Conservation (phyloP, 108 stramenopile species). For the Chaetoceros muelleri region DNA sequence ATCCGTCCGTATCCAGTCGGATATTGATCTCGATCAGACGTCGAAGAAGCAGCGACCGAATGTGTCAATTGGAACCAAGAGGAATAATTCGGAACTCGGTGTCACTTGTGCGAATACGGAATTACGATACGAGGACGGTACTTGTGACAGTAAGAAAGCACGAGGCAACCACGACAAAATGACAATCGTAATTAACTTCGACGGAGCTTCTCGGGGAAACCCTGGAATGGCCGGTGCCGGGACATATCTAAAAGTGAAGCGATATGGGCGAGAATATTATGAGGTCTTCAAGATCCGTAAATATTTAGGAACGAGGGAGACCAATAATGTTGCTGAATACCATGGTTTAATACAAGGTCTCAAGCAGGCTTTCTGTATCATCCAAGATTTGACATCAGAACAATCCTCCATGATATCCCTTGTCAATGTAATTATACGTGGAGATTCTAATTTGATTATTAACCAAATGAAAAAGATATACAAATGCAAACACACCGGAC, state of each 20-base stretch:
- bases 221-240: slow-evolving; percentile 78
- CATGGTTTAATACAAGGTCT: slow-evolving; percentile 49
- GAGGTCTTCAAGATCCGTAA: slow-evolving; percentile 21
- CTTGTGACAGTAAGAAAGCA: slow-evolving; percentile 2
- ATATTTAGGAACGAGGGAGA: slow-evolving; percentile 33
- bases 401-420: background rate
- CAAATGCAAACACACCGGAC: slow-evolving; percentile 34
- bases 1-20: background rate
- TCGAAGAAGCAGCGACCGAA: too few relatives aligned
- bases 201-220: slow-evolving; percentile 77
- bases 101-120: background rate
- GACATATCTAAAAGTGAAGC: slow-evolving; percentile 22
- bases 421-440: slow-evolving; percentile 25
- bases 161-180: slow-evolving; percentile 9
- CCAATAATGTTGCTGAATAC: slow-evolving; percentile 82
- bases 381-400: background rate
- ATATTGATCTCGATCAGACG: too few relatives aligned
- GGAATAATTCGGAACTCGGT: background rate
- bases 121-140: background rate
- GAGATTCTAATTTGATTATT: slow-evolving; percentile 71
- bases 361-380: slow-evolving; percentile 14
- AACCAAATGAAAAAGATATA: slow-evolving; percentile 58
- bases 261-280: background rate
- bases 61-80: background rate
- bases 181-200: slow-evolving; percentile 43